Conservation (phyloP, 495 filamentous ascomycete species). For the Pseudotulostoma volvatum region DNA sequence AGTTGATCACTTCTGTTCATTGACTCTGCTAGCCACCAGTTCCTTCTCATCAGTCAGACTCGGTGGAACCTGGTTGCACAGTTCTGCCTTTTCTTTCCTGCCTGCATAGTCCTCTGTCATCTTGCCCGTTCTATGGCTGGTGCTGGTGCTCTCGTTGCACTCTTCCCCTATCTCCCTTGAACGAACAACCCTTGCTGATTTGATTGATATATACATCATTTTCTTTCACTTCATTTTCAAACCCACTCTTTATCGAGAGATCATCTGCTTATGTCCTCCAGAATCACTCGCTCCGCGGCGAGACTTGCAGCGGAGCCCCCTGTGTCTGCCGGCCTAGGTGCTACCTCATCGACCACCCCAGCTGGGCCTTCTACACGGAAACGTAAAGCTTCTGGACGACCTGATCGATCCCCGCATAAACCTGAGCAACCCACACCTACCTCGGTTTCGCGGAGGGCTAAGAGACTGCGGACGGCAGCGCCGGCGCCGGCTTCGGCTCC, state of each 20-base stretch:
- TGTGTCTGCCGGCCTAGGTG: constrained; percentile 18
- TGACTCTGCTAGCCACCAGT: not conserved
- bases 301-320: constrained; percentile 53
- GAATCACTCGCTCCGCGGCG: constrained; percentile 65
- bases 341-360: constrained; percentile 20
- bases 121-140: no score
- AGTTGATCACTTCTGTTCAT: not conserved
- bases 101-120: no score
- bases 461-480: constrained; percentile 26
- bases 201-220: no score
- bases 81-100: no score
- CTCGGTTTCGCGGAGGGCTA: constrained; percentile 28
- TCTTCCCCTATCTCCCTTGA: no score
- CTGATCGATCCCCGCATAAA: constrained; percentile 21
- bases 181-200: no score
- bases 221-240: no score
- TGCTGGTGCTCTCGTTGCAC: no score
- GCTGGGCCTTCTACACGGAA: constrained; percentile 34
- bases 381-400: constrained; percentile 36
- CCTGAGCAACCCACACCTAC: constrained; percentile 25
- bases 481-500: constrained; percentile 14
- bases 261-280: constrained; percentile 66
- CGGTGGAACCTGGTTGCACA: no score
- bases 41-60: no score
- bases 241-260: no score